phyloP scores from a whole-genome alignment of 768 basidiomycete genomes.

The Kwoniella dendrophila region DNA sequence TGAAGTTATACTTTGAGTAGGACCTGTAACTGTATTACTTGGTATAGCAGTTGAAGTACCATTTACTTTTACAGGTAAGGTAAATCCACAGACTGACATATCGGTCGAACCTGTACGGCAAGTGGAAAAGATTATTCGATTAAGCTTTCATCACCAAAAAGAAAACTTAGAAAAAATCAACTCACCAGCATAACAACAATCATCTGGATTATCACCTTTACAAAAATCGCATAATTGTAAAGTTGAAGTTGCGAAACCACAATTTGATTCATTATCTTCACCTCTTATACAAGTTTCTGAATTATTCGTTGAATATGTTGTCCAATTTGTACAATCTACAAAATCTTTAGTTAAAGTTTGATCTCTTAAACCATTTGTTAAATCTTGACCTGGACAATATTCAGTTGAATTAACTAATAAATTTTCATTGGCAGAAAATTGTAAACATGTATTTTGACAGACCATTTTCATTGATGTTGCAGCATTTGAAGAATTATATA shows the following conservation, averaged over 20 bases:
- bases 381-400: slow-evolving; percentile 52
- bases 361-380: slow-evolving; percentile 39
- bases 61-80: slow-evolving; percentile 27
- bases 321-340: slow-evolving; percentile 52
- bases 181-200: slow-evolving; percentile 49
- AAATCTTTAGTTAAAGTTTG: slow-evolving; percentile 49
- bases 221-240: slow-evolving; percentile 47
- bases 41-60: slow-evolving; percentile 11
- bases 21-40: slow-evolving; percentile 6
- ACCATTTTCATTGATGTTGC: slow-evolving; percentile 53
- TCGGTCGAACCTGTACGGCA: slow-evolving; percentile 40
- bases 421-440: slow-evolving; percentile 47
- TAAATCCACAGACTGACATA: slow-evolving; percentile 45
- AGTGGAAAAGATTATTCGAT: not conserved
- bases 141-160: not conserved
- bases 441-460: slow-evolving; percentile 51
- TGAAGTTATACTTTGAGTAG: slow-evolving; percentile 20
- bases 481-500: slow-evolving; percentile 39
- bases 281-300: slow-evolving; percentile 46
- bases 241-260: slow-evolving; percentile 42
- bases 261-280: slow-evolving; percentile 46
- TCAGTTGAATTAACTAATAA: slow-evolving; percentile 33
- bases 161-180: not conserved
- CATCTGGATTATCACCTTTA: slow-evolving; percentile 36
- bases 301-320: slow-evolving; percentile 48